phyloP scores from a whole-genome alignment of 148 eudicot species.

The Nepenthes mirabilis region DNA sequence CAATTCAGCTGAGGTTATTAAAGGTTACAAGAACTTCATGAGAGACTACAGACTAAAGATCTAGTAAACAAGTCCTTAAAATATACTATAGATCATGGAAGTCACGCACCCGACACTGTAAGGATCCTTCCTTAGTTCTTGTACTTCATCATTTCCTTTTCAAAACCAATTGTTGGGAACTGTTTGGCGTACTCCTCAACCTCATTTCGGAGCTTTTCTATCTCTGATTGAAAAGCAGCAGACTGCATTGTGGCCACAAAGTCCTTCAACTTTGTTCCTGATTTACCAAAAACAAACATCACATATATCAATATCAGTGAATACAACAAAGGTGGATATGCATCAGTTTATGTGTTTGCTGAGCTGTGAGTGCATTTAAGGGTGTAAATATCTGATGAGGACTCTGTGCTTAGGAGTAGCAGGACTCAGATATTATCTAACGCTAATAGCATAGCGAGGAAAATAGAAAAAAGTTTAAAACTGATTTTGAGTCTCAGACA shows the following conservation, averaged over 20 bases:
- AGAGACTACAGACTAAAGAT: no score
- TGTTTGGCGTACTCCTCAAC: constrained; percentile 98
- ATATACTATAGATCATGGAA: no score
- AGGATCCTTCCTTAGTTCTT: constrained; percentile 35
- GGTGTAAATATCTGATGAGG: background rate
- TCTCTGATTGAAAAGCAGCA: constrained; percentile 56
- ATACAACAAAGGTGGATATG: background rate
- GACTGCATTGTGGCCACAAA: constrained; percentile 68
- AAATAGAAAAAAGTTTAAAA: no score
- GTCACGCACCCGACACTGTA: no score
- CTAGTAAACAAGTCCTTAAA: no score
- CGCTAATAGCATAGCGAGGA: no score
- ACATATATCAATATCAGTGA: constrained; percentile 1
- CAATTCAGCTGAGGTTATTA: no score
- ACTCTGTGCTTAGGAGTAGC: background rate
- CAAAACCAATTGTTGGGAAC: constrained; percentile 94
- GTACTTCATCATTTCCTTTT: constrained; percentile 90
- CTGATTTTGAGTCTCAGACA: no score
- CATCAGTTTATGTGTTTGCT: background rate
- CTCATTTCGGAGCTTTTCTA: constrained; percentile 58
- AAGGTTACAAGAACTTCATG: no score
- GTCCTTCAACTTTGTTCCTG: constrained; percentile 98
- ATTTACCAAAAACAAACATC: background rate
- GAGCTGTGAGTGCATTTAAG: background rate
- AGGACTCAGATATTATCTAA: no score